Percentiles rank a stretch among this genome's conserved stretches.
phyloP scores from a whole-genome alignment of 2,329 filamentous ascomycete genomes.

The Trichoderma sp. region DNA sequence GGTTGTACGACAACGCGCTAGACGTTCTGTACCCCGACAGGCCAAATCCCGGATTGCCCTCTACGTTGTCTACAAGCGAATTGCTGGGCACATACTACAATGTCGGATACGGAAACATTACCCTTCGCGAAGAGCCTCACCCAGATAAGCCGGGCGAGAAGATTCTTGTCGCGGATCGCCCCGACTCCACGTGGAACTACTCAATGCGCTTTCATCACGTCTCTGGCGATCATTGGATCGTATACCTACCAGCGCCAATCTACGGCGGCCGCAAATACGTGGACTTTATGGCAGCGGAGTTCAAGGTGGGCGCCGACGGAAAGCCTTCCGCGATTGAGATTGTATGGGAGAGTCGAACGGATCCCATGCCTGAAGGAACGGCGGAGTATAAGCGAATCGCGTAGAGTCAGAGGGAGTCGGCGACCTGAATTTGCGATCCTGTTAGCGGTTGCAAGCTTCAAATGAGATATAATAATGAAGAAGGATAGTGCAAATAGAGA shows the following conservation, averaged over 20 bases:
- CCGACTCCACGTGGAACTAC: slow-evolving; percentile 29
- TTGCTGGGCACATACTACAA: slow-evolving; percentile 47
- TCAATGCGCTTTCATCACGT: slow-evolving; percentile 31
- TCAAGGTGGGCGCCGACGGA: slow-evolving; percentile 17
- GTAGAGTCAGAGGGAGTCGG: not conserved
- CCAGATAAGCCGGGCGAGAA: slow-evolving; percentile 20
- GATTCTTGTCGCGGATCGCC: slow-evolving; percentile 30
- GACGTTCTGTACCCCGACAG: slow-evolving; percentile 41
- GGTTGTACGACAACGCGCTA: slow-evolving; percentile 35
- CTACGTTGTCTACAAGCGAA: slow-evolving; percentile 37
- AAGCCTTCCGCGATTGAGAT: slow-evolving; percentile 16
- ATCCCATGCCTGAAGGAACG: slow-evolving; percentile 22
- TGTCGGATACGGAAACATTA: slow-evolving; percentile 40
- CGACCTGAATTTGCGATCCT: slow-evolving; percentile 22
- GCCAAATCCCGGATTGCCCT: slow-evolving; percentile 38
- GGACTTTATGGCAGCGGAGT: slow-evolving; percentile 23
- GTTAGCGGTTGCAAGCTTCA: slow-evolving; percentile 28
- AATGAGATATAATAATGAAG: not conserved
- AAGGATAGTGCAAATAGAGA: not conserved
- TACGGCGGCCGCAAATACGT: not conserved
- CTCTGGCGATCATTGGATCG: slow-evolving; percentile 33
- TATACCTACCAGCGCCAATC: slow-evolving; percentile 7
- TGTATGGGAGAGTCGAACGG: not conserved
- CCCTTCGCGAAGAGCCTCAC: slow-evolving; percentile 25
- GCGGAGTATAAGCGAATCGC: slow-evolving; percentile 23